A percentile compares a stretch with the other conserved stretches of the same genome.
Conservation (phyloP, 306 rosid genomes). For the Lathyrus aphaca region DNA sequence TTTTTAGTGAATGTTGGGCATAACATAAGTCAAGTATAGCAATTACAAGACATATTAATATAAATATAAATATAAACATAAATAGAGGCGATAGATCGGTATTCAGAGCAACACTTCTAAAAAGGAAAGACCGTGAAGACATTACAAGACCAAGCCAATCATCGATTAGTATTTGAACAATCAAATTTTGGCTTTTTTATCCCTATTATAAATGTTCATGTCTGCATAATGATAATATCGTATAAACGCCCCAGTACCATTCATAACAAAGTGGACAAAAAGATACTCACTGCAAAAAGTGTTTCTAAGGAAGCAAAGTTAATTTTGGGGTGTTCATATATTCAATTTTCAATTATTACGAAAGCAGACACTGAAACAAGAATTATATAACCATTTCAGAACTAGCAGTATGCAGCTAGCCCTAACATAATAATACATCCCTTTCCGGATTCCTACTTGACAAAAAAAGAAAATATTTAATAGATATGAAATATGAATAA, state of each 20-base stretch:
- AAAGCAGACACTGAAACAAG: slow-evolving; percentile 33
- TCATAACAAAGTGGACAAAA: slow-evolving; percentile 10
- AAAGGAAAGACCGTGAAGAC: slow-evolving; percentile 16
- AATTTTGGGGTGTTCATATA: slow-evolving; percentile 22
- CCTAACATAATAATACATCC: slow-evolving; percentile 31
- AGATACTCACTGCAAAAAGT: slow-evolving; percentile 16
- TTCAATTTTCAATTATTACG: slow-evolving; percentile 28
- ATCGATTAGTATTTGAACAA: slow-evolving; percentile 27
- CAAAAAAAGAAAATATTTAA: slow-evolving; percentile 32
- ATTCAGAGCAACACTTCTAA: slow-evolving; percentile 27
- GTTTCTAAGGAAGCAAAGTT: slow-evolving; percentile 25
- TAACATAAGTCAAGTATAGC: slow-evolving; percentile 16
- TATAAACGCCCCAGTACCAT: slow-evolving; percentile 19
- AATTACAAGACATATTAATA: slow-evolving; percentile 19
- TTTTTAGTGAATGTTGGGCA: slow-evolving; percentile 14
- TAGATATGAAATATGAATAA: slow-evolving; percentile 5
- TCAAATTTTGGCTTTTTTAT: slow-evolving; percentile 27
- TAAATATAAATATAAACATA: slow-evolving; percentile 32
- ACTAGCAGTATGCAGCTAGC: slow-evolving; percentile 31
- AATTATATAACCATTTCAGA: slow-evolving; percentile 9
- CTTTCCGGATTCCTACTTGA: slow-evolving; percentile 25
- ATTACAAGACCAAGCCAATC: slow-evolving; percentile 18
- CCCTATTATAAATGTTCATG: slow-evolving; percentile 23
- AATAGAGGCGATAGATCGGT: slow-evolving; percentile 35
- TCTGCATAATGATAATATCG: slow-evolving; percentile 16